phyloP scores from a whole-genome alignment of 2,329 filamentous ascomycete species.

The Aureobasidium sp. region DNA sequence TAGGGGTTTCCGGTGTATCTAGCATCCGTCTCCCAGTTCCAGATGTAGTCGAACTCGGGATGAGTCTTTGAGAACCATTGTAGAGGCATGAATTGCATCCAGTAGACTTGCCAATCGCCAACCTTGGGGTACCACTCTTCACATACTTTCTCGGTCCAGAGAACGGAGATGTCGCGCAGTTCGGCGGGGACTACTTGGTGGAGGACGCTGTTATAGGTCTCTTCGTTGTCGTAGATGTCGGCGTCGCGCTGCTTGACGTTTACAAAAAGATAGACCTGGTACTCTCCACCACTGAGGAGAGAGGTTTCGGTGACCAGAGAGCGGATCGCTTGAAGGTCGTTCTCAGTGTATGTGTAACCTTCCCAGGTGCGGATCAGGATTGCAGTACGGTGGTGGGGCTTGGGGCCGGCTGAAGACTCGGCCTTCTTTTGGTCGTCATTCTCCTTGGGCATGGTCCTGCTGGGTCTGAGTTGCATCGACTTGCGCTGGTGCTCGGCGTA shows the following conservation, averaged over 20 bases:
- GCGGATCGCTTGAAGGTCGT: conserved; percentile 38
- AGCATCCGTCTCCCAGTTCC: conserved; percentile 84
- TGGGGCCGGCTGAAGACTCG: conserved; percentile 14
- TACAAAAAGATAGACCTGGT: conserved; percentile 40
- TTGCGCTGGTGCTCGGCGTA: conserved; percentile 38
- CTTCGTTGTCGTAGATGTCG: conserved; percentile 51
- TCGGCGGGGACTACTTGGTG: conserved; percentile 57
- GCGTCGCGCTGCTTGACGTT: conserved; percentile 45
- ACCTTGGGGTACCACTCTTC: conserved; percentile 42
- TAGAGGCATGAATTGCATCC: conserved; percentile 59
- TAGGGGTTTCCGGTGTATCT: conserved; percentile 75
- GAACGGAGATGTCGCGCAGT: conserved; percentile 59
- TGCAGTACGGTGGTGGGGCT: conserved; percentile 36
- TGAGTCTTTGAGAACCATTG: conserved; percentile 69
- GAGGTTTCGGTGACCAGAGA: conserved; percentile 39
- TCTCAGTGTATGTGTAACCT: conserved; percentile 38
- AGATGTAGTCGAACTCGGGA: conserved; percentile 67
- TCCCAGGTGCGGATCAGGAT: conserved; percentile 39
- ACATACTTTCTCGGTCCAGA: conserved; percentile 58
- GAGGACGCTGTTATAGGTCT: conserved; percentile 52
- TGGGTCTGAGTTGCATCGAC: conserved; percentile 18
- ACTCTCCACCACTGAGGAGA: conserved; percentile 39
- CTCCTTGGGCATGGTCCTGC: conserved; percentile 18
- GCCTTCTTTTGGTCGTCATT: neutral
- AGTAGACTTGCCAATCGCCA: conserved; percentile 41